Evolutionary conservation across 306 rosid species (phyloP), one percentile per base, ranked within the genome.

Genomic region (Prunus dulcis): DNA sequence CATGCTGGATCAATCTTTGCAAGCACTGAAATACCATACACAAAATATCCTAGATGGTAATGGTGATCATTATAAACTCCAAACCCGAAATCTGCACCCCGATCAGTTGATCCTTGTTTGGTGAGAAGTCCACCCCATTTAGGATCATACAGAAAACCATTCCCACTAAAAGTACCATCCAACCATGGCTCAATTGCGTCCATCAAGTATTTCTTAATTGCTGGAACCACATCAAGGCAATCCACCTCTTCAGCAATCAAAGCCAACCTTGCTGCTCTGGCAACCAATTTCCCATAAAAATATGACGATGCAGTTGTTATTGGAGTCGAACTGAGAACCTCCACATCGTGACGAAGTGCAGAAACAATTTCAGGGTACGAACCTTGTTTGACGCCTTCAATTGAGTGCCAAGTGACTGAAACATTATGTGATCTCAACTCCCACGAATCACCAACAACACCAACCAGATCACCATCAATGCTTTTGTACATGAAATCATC

Each of bases 401-500:
- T 71, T 28, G 97, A 91, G 72, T 89, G 86, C 97, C 96, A 91
- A 20, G 89, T 87, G n/a, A 87, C 47, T 3, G 82, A 85, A 70
- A 91, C 71, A 9, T 82, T 87, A 20, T 86, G 85, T 1, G 89
- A 23, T 79, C 85, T 76, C 80, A 95, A 65, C 18, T 57, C 43
- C 98, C 97, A 94, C 45, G 91, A 85, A 75, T 86, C 80, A 5
- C 98, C 98, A 41, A 94, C 90, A 72, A 92, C 83, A 18, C 98
- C 97, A 69, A 92, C 91, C 55, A 95, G 93, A 1, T 90, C 96
- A 12, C 98, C 98, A 81, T 95, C 98, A 63, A 95, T 89, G 77
- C 98, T 90, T 51, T 8, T 90, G 38, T 85, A 90, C 86, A 80
- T 94, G 2, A 92, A 87, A 51, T 85, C 85, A 71, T 79, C 78